These are phyloP conservation scores for Xerocomus nothofagi DNA, from an alignment of 1,284 basidiomycete species.

Conservation along the genomic window DNA sequence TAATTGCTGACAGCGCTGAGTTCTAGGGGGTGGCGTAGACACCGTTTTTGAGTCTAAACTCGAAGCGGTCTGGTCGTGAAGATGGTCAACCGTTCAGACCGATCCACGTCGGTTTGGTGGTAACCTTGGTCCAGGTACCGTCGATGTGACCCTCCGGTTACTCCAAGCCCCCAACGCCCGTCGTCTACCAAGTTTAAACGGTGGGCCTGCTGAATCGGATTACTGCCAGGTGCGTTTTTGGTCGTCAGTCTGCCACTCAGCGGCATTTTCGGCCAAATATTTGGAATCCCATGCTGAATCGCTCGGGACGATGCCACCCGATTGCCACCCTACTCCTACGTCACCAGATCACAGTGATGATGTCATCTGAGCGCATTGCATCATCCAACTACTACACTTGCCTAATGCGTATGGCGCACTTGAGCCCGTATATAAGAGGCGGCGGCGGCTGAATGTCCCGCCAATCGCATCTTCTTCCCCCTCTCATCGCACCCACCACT, in stretches of 20 bases:
- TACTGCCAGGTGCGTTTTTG: too few relatives aligned
- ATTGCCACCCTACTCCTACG: slow-evolving; percentile 18
- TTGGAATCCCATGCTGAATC: slow-evolving; percentile 4
- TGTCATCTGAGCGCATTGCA: slow-evolving; percentile 31
- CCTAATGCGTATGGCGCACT: slow-evolving; percentile 31
- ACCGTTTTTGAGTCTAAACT: background rate
- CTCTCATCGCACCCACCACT: background rate
- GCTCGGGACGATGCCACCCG: slow-evolving; percentile 1
- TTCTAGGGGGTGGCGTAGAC: background rate
- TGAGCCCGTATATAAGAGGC: slow-evolving; percentile 30
- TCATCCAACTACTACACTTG: slow-evolving; percentile 25
- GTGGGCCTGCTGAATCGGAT: too few relatives aligned
- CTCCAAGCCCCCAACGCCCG: too few relatives aligned
- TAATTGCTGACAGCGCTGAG: background rate
- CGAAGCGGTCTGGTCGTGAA: background rate
- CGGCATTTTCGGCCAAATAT: too few relatives aligned
- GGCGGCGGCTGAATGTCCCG: background rate
- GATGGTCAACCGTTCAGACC: background rate
- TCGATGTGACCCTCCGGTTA: too few relatives aligned
- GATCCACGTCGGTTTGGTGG: background rate
- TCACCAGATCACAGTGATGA: slow-evolving; percentile 28
- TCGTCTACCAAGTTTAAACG: too few relatives aligned
- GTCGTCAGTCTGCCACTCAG: too few relatives aligned
- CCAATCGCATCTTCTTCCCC: slow-evolving; percentile 8
- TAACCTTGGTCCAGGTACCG: too few relatives aligned